Base-by-base conservation (phyloP, 768 basidiomycete genomes). In the Porpolomopsis calyptriformis region DNA sequence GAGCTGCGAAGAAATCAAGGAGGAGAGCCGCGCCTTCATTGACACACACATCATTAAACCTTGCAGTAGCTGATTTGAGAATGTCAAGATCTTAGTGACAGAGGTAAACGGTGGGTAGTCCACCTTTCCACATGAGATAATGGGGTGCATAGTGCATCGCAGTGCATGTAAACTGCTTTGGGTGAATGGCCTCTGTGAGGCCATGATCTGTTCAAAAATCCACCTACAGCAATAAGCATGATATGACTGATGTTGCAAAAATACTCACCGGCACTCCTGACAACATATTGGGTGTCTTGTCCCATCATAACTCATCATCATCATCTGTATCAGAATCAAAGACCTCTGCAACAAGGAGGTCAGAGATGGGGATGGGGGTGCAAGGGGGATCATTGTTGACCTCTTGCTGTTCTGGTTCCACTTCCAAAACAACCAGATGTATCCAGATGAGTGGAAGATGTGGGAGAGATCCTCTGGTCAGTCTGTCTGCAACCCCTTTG, bases 11-110 rank as follows among this genome's bases (percentile, higher is more conserved):
- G 37, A 38, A 38, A 5, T 48, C 2, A 47, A 34, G 55, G 4
- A 67, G 48, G 2, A 60, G 24, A 0, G 49, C 39, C 0, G 61
- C 58, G n/a, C 53, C 22, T 0, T 53, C 59, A 26, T 64, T 62
- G 11, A 67, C 35, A 29, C 57, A 61, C 4, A 45, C 47, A 25
- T 58, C 53, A 19, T 60, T 63, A 7, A 64, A 55, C 2, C 5
- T 23, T 6, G 36, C 31, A 2, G 25, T 29, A 1, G 8, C 38
- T 20, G 34, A 10, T 22, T 20, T 2, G 3, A 48, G 23, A 52
- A 47, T 18, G 46, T 53, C 19, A 2, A 55, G 47, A 19, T 59
- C 55, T 3, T 24, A 37, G 2, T 41, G 4, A 16, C 18, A 31
- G 41, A 49, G 35, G n/a, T n/a, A n/a, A 14, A 23, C 10, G 18